Conservation (phyloP, 1,284 basidiomycete genomes). For the Trichosporon asahii region DNA sequence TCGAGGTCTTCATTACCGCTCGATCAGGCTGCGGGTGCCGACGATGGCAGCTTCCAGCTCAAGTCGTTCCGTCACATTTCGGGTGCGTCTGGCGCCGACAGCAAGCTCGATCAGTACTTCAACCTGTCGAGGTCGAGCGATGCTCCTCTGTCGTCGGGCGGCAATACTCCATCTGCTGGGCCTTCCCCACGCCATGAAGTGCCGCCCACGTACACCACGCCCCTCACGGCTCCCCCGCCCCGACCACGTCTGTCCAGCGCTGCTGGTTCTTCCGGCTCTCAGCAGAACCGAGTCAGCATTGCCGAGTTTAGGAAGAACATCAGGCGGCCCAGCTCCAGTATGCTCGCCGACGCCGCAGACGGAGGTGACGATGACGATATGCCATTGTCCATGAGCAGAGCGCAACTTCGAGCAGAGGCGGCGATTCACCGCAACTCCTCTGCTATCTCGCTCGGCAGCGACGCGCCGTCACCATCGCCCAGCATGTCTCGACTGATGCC, state of each 20-base stretch:
- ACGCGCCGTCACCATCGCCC: neutral
- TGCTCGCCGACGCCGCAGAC: slow-evolving; percentile 19
- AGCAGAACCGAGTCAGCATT: slow-evolving; percentile 33
- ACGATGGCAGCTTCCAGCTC: slow-evolving; percentile 48
- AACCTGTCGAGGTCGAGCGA: neutral
- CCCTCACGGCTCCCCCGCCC: slow-evolving; percentile 12
- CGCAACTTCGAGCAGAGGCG: slow-evolving; percentile 11
- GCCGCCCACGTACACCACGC: neutral
- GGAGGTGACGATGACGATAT: slow-evolving; percentile 38
- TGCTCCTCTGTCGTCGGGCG: neutral
- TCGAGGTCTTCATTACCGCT: slow-evolving; percentile 19
- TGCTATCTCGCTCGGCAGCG: slow-evolving; percentile 15
- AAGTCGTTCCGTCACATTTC: slow-evolving; percentile 49
- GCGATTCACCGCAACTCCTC: slow-evolving; percentile 15
- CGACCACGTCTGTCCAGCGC: slow-evolving; percentile 36
- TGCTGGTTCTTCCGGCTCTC: slow-evolving; percentile 28
- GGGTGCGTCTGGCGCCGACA: slow-evolving; percentile 36
- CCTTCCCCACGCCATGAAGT: neutral
- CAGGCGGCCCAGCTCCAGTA: slow-evolving; percentile 33
- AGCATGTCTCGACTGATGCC: neutral
- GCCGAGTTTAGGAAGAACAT: slow-evolving; percentile 44
- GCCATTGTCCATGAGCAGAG: slow-evolving; percentile 32
- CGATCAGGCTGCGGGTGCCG: slow-evolving; percentile 15
- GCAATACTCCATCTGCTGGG: neutral
- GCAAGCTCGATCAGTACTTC: slow-evolving; percentile 16